Base-by-base conservation (phyloP, 192 early-diverging fungal genomes). In the Glomus cerebriforme region DNA sequence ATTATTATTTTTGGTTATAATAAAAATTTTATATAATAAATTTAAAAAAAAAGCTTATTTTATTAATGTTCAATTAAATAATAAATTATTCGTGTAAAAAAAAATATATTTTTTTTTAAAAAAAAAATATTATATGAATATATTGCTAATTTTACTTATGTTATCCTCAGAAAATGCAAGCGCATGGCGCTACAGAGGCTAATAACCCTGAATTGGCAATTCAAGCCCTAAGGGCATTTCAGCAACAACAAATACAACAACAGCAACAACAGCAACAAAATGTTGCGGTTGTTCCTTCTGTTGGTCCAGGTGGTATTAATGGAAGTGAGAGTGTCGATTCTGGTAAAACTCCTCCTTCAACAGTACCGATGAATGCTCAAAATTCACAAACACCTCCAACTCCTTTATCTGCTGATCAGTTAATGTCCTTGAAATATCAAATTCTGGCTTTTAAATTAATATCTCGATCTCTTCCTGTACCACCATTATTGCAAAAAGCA, bases 361-460 rank as follows among this genome's bases (percentile, higher is more conserved):
- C 87, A 75, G 26, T 81, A 70, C 27, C 81, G 19, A 62, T 77
- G 67, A 59, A 75, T 82, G n/a, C 26, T 76, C 1, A 35, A 49
- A 69, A 49, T 78, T 2, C 68, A 77, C 34, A 75, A 22, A 19
- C 79, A 27, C 13, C 68, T 22, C 24, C 47, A 39, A 79, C 82
- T 9, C 81, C 84, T 29, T 89, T 93, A 73, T 87, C 89, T 3
- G 71, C 77, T 34, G 89, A 88, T 37, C 94, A 98, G 71, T 74
- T 94, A 27, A 83, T 87, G 12, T 86, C 88, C 12, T 86, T 98
- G 31, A 90, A 92, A 79, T 87, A 86, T 73, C 97, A 98, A 74
- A 96, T 96, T 73, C 85, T 93, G 47, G 95, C 94, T 39, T 97
- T 92, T 84, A 93, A 95, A 72, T 84, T 93, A 29, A 90, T 96